phyloP scores from a whole-genome alignment of 192 early-diverging fungal species.

The Rhizoclosmatium sp. region DNA sequence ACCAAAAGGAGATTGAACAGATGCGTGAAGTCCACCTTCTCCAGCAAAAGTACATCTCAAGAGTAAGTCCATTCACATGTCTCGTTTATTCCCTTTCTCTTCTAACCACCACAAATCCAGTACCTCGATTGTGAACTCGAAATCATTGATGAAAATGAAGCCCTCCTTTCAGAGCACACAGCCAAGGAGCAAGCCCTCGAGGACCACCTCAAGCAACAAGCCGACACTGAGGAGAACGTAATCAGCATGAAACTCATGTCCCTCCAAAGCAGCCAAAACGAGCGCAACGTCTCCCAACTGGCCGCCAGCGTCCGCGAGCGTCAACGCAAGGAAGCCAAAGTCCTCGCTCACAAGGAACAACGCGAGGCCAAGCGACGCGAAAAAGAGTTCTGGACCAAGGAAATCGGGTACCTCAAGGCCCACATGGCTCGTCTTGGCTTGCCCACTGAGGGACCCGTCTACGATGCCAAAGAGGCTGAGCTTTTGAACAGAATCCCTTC shows the following conservation, averaged over 20 bases:
- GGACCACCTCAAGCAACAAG: constrained; percentile 33
- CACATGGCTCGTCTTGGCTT: constrained; percentile 6
- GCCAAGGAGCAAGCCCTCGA: constrained; percentile 39
- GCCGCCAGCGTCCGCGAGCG: constrained; percentile 12
- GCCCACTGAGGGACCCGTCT: constrained; percentile 15
- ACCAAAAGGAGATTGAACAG: constrained; percentile 44
- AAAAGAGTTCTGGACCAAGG: constrained; percentile 33
- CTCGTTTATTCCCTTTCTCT: background rate
- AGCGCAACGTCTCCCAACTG: constrained; percentile 19
- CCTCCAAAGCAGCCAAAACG: constrained; percentile 26
- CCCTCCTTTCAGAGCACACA: constrained; percentile 38
- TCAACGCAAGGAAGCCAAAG: constrained; percentile 25
- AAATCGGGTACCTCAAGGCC: constrained; percentile 16
- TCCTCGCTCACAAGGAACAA: constrained; percentile 10
- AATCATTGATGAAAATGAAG: constrained; percentile 40
- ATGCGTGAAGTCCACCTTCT: constrained; percentile 40
- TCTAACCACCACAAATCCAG: background rate
- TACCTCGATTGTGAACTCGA: constrained; percentile 39
- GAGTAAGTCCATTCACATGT: constrained; percentile 12
- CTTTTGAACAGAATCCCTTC: constrained; percentile 25
- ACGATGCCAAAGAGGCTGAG: constrained; percentile 12
- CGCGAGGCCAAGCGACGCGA: constrained; percentile 34
- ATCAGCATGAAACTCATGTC: constrained; percentile 32
- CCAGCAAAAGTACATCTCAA: constrained; percentile 32
- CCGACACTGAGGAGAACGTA: constrained; percentile 29